Conservation (phyloP, 495 filamentous ascomycete genomes). For the Penicillium malachiteum region DNA sequence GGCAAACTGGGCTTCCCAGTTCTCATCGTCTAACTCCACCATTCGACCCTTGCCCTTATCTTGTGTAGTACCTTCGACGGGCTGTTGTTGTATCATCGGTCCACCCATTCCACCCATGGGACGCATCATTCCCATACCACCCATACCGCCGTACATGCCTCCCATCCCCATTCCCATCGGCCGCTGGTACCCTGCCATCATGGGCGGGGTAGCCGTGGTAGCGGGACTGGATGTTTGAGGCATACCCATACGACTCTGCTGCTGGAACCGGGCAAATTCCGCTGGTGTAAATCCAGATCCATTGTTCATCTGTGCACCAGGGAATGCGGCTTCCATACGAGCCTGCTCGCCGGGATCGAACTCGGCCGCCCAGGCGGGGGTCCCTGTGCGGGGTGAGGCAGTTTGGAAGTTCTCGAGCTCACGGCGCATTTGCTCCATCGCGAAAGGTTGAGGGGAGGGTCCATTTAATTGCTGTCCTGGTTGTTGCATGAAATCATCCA, state of each 20-base stretch:
- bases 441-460: constrained; percentile 55
- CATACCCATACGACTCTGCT: constrained; percentile 57
- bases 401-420: constrained; percentile 62
- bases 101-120: constrained; percentile 40
- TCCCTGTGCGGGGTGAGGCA: constrained; percentile 54
- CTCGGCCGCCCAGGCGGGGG: constrained; percentile 66
- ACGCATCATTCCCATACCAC: constrained; percentile 52
- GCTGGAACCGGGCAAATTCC: constrained; percentile 84
- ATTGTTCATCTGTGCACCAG: constrained; percentile 51
- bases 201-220: constrained; percentile 42
- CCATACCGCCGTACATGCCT: constrained; percentile 44
- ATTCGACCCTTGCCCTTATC: constrained; percentile 88
- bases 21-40: constrained; percentile 86
- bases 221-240: constrained; percentile 58
- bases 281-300: constrained; percentile 68
- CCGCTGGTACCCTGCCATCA: constrained; percentile 57
- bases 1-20: constrained; percentile 95
- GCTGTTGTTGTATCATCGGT: constrained; percentile 49
- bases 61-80: constrained; percentile 46
- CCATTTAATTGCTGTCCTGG: constrained; percentile 54
- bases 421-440: constrained; percentile 68
- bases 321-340: constrained; percentile 79
- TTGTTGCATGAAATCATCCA: constrained; percentile 89
- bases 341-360: constrained; percentile 67
- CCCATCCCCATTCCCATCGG: constrained; percentile 63